These are phyloP conservation scores for Sporisorium exsertum DNA, from an alignment of 1,284 basidiomycete genomes.

Conservation along the genomic window DNA sequence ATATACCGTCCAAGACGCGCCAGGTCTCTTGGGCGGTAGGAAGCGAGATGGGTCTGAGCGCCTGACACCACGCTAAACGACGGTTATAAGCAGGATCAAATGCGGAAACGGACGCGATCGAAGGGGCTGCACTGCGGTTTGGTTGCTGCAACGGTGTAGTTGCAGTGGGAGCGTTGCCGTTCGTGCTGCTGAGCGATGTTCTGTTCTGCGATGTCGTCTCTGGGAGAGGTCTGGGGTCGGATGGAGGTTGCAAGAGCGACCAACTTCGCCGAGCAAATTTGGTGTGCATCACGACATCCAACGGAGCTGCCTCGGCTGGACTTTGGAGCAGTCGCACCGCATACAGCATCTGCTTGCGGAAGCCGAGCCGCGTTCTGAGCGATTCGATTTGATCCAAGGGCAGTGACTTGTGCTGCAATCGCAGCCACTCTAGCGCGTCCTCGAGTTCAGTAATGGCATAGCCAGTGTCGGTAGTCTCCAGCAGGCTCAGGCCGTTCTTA, in stretches of 20 bases:
- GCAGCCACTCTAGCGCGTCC: conserved; percentile 74
- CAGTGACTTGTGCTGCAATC: conserved; percentile 12
- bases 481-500: conserved; percentile 83
- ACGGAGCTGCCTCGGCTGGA: conserved; percentile 26
- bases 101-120: conserved; percentile 74
- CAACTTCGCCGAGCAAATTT: conserved; percentile 40
- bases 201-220: neutral
- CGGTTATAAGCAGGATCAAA: conserved; percentile 81
- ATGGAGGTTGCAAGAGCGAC: conserved; percentile 13
- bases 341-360: conserved; percentile 49
- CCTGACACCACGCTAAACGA: conserved; percentile 79
- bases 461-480: conserved; percentile 77
- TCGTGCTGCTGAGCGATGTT: neutral
- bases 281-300: conserved; percentile 48
- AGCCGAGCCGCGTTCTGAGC: conserved; percentile 30
- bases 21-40: conserved; percentile 74
- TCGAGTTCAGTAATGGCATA: conserved; percentile 76
- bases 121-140: conserved; percentile 53
- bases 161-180: neutral
- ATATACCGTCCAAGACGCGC: conserved; percentile 72
- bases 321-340: conserved; percentile 26
- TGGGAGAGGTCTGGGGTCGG: neutral
- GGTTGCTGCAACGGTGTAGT: conserved; percentile 16
- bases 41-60: conserved; percentile 76
- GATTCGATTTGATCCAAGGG: conserved; percentile 10